Base-by-base conservation (phyloP, 371 early-diverging fungal genomes). In the Rhizomucor miehei region DNA sequence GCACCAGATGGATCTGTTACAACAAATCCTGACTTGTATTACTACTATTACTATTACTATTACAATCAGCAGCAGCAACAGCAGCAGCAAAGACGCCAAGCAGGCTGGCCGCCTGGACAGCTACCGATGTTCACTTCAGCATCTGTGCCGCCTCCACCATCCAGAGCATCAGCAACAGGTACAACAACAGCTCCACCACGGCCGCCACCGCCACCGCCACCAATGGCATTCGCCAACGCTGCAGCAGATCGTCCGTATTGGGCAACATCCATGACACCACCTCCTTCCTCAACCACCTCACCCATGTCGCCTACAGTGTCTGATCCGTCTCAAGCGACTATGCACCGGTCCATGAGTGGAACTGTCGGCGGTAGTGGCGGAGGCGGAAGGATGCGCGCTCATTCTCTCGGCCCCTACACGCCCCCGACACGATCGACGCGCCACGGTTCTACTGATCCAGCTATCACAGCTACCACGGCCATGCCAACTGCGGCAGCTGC, bases 21-120 rank as follows among this genome's bases (percentile, higher is more conserved):
- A 10, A 37, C 66, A 13, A 60, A 66, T 21, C 69, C 75, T 24
- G 69, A 75, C 41, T 44, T 75, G 51, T 75, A 75, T 48, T 71
- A 71, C 41, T 75, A 75, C 23, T 75, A 75, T 23, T 71, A 75
- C 24, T 75, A 71, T 44, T 75, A 75, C 44, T 75, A 75, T 46
- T 75, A 71, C 61, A 66, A 75, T 40, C 75, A 75, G 52, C 69
- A 71, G 35, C 71, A 71, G 38, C 75, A 71, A 43, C 75, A 63
- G 36, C 71, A 71, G 38, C 75, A 71, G 38, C 75, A 63, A 29
- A 43, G 44, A 8, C 48, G 51, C 21, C 57, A 57, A 24, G 29
- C 19, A 12, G 25, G 21, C n/a, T 52, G 40, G 52, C 40, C 17
- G 20, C 13, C 9, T 37, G 51, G n/a, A 13, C 40, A 25, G 24